Base-by-base conservation (phyloP, 2,329 filamentous ascomycete species). In the Dryadomyces quercivorus region DNA sequence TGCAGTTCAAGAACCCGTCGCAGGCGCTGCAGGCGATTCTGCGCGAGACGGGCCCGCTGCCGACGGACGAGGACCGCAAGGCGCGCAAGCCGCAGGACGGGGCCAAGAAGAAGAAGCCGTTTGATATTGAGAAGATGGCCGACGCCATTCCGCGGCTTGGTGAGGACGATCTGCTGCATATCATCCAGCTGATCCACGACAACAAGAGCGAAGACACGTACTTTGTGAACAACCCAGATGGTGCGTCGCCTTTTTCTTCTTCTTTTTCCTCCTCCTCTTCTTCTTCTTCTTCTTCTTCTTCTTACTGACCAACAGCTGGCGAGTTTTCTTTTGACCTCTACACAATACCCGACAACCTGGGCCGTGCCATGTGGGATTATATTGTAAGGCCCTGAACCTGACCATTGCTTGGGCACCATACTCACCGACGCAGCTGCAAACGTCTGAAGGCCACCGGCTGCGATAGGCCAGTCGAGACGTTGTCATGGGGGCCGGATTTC, bases 271-370 rank as follows among this genome's bases (percentile, higher is more conserved):
- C 55, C 58, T 58, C n/a, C 9, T 36, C 7, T 13, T 48, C 3
- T 5, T 26, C n/a, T 26, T 36, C 43, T 52, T 55, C 58, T 58
- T 20, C 9, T 36, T 13, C n/a, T 48, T 3, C 5, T 26, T 21
- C 22, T 36, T 47, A 9, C 26, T 38, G 18, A 21, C 34, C 8
- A 22, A 34, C 69, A 78, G 90, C 91, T 65, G 93, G 93, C 65
- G 93, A 98, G 72, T 98, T 98, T 73, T 93, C 95, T 58, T 92
- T 98, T 62, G 93, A 98, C 66, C 78, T 98, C 56, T 97, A 95
- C 73, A 97, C 93, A n/a, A 82, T 98, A 60, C 91, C 93, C 1
- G 93, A 97, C 61, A 72, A 75, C 31, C 77, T 97, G 42, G 86
- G 93, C 66, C 94, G 93, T 70, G 90, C 89, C 82, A 83, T 98